Base-by-base conservation (phyloP, 768 basidiomycete species). In the Termitomyces sp. region DNA sequence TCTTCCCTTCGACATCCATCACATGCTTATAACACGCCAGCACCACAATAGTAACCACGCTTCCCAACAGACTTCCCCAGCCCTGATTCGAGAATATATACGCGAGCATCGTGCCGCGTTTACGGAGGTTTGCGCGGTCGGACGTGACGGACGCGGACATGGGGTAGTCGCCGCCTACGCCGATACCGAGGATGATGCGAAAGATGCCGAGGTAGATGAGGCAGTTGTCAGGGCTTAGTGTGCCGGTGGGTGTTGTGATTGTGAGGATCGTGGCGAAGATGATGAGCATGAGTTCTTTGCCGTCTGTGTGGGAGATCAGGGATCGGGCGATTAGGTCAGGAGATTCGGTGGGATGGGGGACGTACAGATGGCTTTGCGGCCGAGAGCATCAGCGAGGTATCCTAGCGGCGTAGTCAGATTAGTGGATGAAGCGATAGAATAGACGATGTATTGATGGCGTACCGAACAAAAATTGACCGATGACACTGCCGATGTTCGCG, bases 11-110 rank as follows among this genome's bases (percentile, higher is more conserved):
- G 44, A 73, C 81, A 45, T 89, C 79, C 81, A 92, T 89, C 9
- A 80, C 80, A 61, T 77, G 71, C 67, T 84, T 86, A 75, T 90
- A 92, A 44, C 79, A 81, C 2, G 80, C 76, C 35, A 92, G 76
- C 20, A 89, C 83, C 64, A 91, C 75, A 67, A 91, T 82, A 6
- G 84, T 85, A 24, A 79, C 79, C 62, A 92, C 69, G 51, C 80
- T 79, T 8, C 88, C 91, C 39, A 84, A 67, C 58, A 92, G 79
- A 45, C 79, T 84, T 33, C 91, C 90, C 89, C 89, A 91, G 12
- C 90, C 91, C 71, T 91, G 87, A 70, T 87, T 88, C 0, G 88
- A 79, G 66, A 91, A 91, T 66, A 90, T 88, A 68, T 89, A 90
- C 22, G 86, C 79, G n/a, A 93, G 79, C 73, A 92, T 79, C 0